Evolutionary conservation across 2,329 filamentous ascomycete genomes (phyloP).

Genomic region (Lasiodiplodia theobromae): DNA sequence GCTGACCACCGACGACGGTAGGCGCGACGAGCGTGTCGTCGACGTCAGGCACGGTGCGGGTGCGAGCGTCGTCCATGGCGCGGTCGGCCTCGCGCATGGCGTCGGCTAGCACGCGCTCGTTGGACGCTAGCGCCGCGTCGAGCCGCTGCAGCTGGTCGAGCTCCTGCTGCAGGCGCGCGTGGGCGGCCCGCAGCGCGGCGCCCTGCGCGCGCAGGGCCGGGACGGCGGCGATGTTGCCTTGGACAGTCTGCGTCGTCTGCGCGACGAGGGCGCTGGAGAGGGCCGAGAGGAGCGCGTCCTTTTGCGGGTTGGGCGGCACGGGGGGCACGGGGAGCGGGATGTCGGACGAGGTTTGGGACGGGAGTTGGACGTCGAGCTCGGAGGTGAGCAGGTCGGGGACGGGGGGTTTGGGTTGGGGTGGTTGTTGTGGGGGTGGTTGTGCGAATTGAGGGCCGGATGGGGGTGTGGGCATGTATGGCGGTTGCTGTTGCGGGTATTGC

Average conservation of each 20-base stretch:
- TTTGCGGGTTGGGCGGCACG: slow-evolving; percentile 94
- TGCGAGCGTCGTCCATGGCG: slow-evolving; percentile 75
- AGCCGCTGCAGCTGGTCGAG: slow-evolving; percentile 74
- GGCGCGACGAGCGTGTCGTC: slow-evolving; percentile 94
- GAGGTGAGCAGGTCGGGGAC: slow-evolving; percentile 66
- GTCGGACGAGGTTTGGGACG: slow-evolving; percentile 56
- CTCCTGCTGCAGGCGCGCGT: slow-evolving; percentile 76
- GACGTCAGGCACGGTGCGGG: slow-evolving; percentile 72
- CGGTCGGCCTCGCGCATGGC: slow-evolving; percentile 80
- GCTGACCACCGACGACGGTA: slow-evolving; percentile 88
- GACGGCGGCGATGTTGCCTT: slow-evolving; percentile 77
- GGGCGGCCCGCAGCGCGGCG: slow-evolving; percentile 74
- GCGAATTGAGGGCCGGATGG: slow-evolving; percentile 44
- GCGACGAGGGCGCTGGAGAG: slow-evolving; percentile 74
- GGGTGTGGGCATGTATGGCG: slow-evolving; percentile 41
- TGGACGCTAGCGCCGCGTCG: slow-evolving; percentile 73
- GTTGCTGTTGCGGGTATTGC: slow-evolving; percentile 36
- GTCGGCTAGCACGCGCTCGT: slow-evolving; percentile 79
- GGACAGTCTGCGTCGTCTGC: slow-evolving; percentile 72
- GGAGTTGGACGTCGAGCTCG: slow-evolving; percentile 66
- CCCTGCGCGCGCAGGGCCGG: slow-evolving; percentile 81
- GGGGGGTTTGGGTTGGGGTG: slow-evolving; percentile 34
- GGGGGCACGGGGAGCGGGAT: slow-evolving; percentile 70
- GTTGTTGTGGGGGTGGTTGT: slow-evolving; percentile 22
- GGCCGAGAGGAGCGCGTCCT: slow-evolving; percentile 82